Evolutionary conservation across 2,329 filamentous ascomycete genomes (phyloP), one percentile per base, ranked within the genome.

Genomic region (Torrubiella hemipterigena): DNA sequence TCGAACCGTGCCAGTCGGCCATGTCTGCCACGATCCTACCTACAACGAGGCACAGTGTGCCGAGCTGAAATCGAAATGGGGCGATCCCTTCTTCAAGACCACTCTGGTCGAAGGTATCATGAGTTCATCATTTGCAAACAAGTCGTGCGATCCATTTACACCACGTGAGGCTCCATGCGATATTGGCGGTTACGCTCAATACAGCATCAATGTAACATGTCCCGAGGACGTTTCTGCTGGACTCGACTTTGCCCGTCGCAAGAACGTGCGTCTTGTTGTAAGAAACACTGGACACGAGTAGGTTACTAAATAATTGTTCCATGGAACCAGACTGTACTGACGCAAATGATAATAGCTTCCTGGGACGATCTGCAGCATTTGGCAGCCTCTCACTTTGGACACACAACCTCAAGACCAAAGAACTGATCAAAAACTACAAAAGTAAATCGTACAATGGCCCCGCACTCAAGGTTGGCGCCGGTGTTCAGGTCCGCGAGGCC

Each of bases 391-490:
- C 51, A 12, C 41, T 60, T 21, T 59, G 56, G 52, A 60, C 51
- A 5, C 54, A 61, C 37, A 40, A 49, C 34, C 22, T 24, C 22
- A 24, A 24, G 22, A 24, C 6, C 12, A 40, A 61, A 32, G 59
- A 63, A 45, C 41, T 54, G 15, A 55, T 62, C 17, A 36, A 59
- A 16, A 47, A 55, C 29, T 24, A 24, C 22, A 24, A 5, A 11
- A 24, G 22, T 14, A 24, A 24, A 11, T 11, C 51, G 19, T 77
- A 75, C 44, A 48, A 38, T 1, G 70, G 71, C 7, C 53, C 53
- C n/a, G 68, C 69, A 0, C 51, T 72, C n/a, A 69, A 59, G 16
- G 43, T 76, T 17, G 68, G 63, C 3, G 63, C 71, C 5, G 73
- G 73, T 22, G 58, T 73, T 0, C 55, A 62, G 26, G 68, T 56